Base-by-base conservation (phyloP, 768 basidiomycete species). In the Xerocomellus amylosporus region DNA sequence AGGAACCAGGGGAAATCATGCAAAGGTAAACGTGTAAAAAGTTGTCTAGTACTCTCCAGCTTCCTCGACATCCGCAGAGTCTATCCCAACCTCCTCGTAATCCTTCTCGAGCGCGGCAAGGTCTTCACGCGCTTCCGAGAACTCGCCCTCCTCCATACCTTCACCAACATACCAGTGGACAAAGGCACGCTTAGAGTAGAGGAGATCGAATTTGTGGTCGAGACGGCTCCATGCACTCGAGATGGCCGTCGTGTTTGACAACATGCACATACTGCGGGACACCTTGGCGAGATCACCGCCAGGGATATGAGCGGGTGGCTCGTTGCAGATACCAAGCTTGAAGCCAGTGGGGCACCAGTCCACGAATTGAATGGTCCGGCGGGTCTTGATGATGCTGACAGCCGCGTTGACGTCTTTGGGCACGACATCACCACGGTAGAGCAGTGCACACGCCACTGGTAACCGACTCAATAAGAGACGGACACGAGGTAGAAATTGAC, bases 41-140 rank as follows among this genome's bases (percentile, higher is more conserved):
- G 30, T 15, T 0, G 38, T 55, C 62, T 72, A 79, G 66, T 79
- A 79, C 64, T 79, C 78, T 56, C 74, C 77, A 44, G 61, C 74
- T 55, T 81, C 82, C 68, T 83, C 78, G 17, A 58, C 75, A 38
- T 80, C 78, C 5, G 77, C 79, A 39, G 79, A 79, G 65, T 76
- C 75, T 28, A 75, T 77, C 49, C 85, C 82, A 61, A 87, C 93
- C 71, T 97, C 92, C 71, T 93, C 91, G 64, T 93, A 94, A 62
- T 93, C 93, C 74, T 93, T 97, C 80, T 98, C 96, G 51, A 99
- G 85, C n/a, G 96, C 96, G n/a, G 96, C 97, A 54, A 99, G 87
- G 72, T 99, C 96, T 77, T 99, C 97, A 56, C 96, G 89, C 19
- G 96, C 96, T 78, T 98, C 96, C 19, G 93, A 95, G 78, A 98